Percentiles rank a stretch among this genome's conserved stretches.
Evolutionary conservation across 805 yeast species (phyloP).

Genomic region (Monosporozyma unispora): DNA sequence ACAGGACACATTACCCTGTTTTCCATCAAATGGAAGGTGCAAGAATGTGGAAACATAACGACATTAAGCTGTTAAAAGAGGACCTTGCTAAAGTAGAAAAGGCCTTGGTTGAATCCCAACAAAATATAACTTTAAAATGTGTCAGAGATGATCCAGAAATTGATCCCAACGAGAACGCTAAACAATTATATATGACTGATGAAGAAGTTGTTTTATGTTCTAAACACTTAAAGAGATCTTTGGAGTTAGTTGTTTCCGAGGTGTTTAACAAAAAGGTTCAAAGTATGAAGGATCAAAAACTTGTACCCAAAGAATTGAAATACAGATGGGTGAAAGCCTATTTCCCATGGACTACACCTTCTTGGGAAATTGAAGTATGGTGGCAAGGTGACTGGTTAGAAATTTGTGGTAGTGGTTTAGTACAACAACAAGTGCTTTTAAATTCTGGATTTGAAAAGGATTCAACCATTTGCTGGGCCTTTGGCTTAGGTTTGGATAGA

Average conservation of each 20-base stretch:
- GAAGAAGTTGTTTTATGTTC: conserved; percentile 61
- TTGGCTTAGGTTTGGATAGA: conserved; percentile 91
- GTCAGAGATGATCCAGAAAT: conserved; percentile 67
- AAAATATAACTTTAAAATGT: conserved; percentile 36
- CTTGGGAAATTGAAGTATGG: conserved; percentile 98
- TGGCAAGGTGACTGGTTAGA: conserved; percentile 99
- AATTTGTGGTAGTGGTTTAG: conserved; percentile 93
- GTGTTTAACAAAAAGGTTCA: conserved; percentile 48
- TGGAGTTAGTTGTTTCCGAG: conserved; percentile 74
- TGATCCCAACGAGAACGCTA: conserved; percentile 56
- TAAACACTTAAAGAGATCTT: conserved; percentile 72
- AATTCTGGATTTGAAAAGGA: conserved; percentile 54
- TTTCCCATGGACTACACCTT: conserved; percentile 98
- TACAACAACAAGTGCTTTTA: conserved; percentile 63
- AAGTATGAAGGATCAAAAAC: conserved; percentile 39
- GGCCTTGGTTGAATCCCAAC: conserved; percentile 14
- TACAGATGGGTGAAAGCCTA: conserved; percentile 93
- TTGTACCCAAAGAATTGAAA: conserved; percentile 45
- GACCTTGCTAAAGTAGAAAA: conserved; percentile 63
- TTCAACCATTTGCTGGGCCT: conserved; percentile 87
- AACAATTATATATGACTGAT: conserved; percentile 66
- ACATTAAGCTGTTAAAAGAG: conserved; percentile 38
- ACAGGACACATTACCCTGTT: conserved; percentile 91
- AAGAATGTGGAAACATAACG: conserved; percentile 58
- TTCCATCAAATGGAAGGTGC: conserved; percentile 99